Evolutionary conservation across 768 basidiomycete species (phyloP), one percentile per base, ranked within the genome.

Genomic region (Fomitopsis pulvina): DNA sequence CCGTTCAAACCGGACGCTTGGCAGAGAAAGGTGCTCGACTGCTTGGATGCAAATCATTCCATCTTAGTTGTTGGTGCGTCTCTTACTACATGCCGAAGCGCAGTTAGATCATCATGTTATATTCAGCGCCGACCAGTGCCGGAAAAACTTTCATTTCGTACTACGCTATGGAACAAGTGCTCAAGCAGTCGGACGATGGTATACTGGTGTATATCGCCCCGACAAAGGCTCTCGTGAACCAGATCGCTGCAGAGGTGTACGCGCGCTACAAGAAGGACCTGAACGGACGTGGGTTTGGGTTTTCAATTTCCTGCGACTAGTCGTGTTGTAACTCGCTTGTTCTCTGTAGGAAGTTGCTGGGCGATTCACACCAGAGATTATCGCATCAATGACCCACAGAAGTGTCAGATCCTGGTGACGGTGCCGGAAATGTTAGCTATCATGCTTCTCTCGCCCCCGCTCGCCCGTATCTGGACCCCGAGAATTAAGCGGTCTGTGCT

Each of bases 111-210:
- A n/a, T n/a, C n/a, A n/a, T n/a, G n/a, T n/a, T n/a, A n/a, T n/a
- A 5, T 38, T 3, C 56, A 84, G 82, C 82, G 2, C 83, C 83
- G 0, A 85, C 82, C 1, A 82, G 81, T 62, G 83, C 83, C 0
- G 83, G 85, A 25, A 87, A 87, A 63, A 87, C 85, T 0, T 87
- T 87, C 58, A 85, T 87, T 38, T 83, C 82, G 2, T 87, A 74
- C 62, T 86, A 86, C 55, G 85, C 86, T 0, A 87, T 87, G 85
- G 83, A 85, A 60, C 76, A 77, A 53, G 68, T 85, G 12, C 65
- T 87, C 2, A 68, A 80, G 48, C 69, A 68, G 34, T 81, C 81
- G 0, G 80, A 87, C 57, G 76, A 85, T 38, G 83, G 80, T 0
- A 71, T 87, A 37, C 59, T 87, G 29, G 78, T 87, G 18, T 87